These are phyloP conservation scores for Sclerotinia spermophila DNA, from an alignment of 2,329 filamentous ascomycete genomes.

Conservation along the genomic window DNA sequence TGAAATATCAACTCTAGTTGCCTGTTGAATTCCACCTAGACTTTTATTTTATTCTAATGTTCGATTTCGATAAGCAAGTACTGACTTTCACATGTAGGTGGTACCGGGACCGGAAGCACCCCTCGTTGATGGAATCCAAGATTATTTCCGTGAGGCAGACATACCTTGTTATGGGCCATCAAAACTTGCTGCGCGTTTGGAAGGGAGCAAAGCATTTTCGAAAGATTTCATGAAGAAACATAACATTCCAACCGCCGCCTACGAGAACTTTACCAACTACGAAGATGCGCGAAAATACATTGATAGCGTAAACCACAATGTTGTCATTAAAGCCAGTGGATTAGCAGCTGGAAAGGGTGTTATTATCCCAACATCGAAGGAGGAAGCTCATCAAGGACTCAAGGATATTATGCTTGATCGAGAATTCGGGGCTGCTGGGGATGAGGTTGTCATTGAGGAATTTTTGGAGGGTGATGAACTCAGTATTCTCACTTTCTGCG, in stretches of 20 bases:
- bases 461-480: slow-evolving; percentile 88
- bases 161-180: slow-evolving; percentile 69
- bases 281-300: slow-evolving; percentile 71
- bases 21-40: no score
- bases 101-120: slow-evolving; percentile 90
- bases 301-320: slow-evolving; percentile 63
- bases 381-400: slow-evolving; percentile 77
- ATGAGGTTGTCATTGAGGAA: slow-evolving; percentile 94
- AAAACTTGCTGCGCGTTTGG: slow-evolving; percentile 79
- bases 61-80: not conserved
- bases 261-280: slow-evolving; percentile 82
- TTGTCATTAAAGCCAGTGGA: slow-evolving; percentile 93
- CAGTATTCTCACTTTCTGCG: slow-evolving; percentile 85
- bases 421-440: slow-evolving; percentile 81
- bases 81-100: slow-evolving; percentile 41
- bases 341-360: slow-evolving; percentile 95
- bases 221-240: slow-evolving; percentile 97
- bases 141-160: slow-evolving; percentile 60
- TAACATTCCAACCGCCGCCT: slow-evolving; percentile 84
- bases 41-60: not conserved
- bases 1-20: not conserved
- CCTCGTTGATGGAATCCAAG: slow-evolving; percentile 86
- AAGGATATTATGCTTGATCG: slow-evolving; percentile 86
- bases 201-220: slow-evolving; percentile 94
- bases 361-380: slow-evolving; percentile 63